phyloP scores from a whole-genome alignment of 2,329 filamentous ascomycete species.

The Aspergillus versicolor region DNA sequence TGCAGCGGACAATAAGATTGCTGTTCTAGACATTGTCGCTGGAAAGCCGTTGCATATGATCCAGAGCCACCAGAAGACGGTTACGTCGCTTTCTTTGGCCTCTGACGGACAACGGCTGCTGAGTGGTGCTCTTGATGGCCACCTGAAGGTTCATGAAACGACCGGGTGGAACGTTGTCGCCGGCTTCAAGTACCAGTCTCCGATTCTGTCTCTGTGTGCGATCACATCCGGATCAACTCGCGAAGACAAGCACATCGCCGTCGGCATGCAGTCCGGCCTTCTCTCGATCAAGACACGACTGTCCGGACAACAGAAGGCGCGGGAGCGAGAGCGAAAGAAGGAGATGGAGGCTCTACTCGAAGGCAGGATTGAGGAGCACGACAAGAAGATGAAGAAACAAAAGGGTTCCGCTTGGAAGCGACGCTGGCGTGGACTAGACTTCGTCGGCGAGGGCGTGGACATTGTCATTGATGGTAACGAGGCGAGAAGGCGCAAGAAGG shows the following conservation, averaged over 20 bases:
- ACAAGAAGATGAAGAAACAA: conserved; percentile 67
- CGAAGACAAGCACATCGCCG: conserved; percentile 88
- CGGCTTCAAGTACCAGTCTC: conserved; percentile 87
- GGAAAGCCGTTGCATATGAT: conserved; percentile 84
- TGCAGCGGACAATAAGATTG: conserved; percentile 80
- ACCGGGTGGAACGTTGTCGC: conserved; percentile 95
- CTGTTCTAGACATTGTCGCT: conserved; percentile 87
- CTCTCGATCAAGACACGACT: conserved; percentile 87
- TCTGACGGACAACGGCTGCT: conserved; percentile 78
- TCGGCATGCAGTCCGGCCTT: conserved; percentile 93
- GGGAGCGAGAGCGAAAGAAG: conserved; percentile 73
- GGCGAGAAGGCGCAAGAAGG: conserved; percentile 61
- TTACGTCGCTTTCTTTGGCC: conserved; percentile 80
- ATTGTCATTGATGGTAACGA: conserved; percentile 77
- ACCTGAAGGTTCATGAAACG: conserved; percentile 96
- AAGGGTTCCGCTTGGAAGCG: conserved; percentile 61
- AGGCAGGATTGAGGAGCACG: conserved; percentile 75
- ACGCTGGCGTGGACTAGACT: conserved; percentile 69
- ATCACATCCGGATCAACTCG: conserved; percentile 65
- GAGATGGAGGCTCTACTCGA: conserved; percentile 81
- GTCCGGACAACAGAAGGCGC: conserved; percentile 75
- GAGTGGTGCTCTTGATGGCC: conserved; percentile 86
- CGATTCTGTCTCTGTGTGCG: conserved; percentile 80
- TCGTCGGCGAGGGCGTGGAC: conserved; percentile 79
- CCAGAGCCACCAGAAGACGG: conserved; percentile 95